A percentile compares a stretch with the other conserved stretches of the same genome.
Evolutionary conservation across 2,329 filamentous ascomycete species (phyloP).

Genomic region (Fusarium sambucinum): DNA sequence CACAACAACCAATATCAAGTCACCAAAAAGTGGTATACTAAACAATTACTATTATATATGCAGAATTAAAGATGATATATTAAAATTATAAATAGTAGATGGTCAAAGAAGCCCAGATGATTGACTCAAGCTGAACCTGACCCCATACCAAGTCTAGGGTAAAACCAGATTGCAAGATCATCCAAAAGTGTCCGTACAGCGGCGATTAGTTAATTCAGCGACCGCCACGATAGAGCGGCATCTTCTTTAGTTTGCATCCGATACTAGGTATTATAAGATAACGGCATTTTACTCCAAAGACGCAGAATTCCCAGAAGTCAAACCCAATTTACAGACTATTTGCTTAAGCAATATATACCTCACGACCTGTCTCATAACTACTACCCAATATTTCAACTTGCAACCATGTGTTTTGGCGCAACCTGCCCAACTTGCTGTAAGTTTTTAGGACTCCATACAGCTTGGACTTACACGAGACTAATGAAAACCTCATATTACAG

Average conservation of each 20-base stretch:
- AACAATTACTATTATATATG: no score
- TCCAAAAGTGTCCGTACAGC: neutral
- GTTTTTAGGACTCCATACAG: constrained; percentile 22
- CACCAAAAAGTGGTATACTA: no score
- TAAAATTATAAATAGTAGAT: no score
- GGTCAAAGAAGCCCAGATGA: neutral
- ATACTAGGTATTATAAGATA: neutral
- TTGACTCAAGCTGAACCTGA: neutral
- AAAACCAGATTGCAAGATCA: neutral
- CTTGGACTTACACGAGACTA: neutral
- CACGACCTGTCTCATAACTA: neutral
- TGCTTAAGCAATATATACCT: neutral
- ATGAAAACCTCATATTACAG: constrained; percentile 45
- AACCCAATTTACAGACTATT: neutral
- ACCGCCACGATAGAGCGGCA: neutral
- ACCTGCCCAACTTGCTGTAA: constrained; percentile 59
- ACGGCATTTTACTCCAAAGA: neutral
- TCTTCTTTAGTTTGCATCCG: neutral
- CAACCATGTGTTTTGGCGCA: constrained; percentile 57
- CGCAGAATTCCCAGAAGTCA: neutral
- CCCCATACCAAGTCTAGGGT: constrained; percentile 3
- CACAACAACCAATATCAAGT: neutral
- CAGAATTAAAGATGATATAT: neutral
- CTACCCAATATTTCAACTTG: neutral
- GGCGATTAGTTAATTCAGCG: constrained; percentile 27